These are phyloP conservation scores for Skeletonema grethae DNA, from an alignment of 108 stramenopile genomes.

Conservation along the genomic window DNA sequence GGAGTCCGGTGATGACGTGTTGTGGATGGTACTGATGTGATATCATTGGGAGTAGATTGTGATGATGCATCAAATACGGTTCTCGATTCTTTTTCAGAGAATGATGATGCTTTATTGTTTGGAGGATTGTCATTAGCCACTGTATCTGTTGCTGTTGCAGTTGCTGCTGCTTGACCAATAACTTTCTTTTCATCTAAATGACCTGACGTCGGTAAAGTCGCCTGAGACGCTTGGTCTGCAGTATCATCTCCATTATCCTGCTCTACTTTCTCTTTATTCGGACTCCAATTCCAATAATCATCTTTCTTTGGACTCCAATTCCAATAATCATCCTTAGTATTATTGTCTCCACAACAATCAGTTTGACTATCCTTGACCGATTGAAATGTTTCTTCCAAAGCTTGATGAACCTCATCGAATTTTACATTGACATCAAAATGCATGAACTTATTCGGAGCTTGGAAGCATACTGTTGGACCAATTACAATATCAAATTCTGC, in stretches of 20 bases:
- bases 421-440: constrained; percentile 61
- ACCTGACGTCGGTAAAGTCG: background rate
- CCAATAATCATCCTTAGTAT: constrained; percentile 17
- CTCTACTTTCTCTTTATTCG: background rate
- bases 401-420: constrained; percentile 56
- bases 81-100: background rate
- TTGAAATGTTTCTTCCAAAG: constrained; percentile 63
- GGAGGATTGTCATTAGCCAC: background rate
- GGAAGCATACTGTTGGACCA: constrained; percentile 72
- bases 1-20: constrained; percentile 18
- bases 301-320: constrained; percentile 15
- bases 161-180: background rate
- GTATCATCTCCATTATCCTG: background rate
- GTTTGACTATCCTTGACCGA: constrained; percentile 6
- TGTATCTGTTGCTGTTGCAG: background rate
- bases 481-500: constrained; percentile 88
- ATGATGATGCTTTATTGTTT: background rate
- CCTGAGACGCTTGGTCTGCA: background rate
- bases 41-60: background rate
- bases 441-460: constrained; percentile 76
- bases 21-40: constrained; percentile 10
- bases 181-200: background rate
- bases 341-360: background rate
- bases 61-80: background rate
- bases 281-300: constrained; percentile 29